A percentile compares a stretch with the other conserved stretches of the same genome.
Conservation (phyloP, 345 rosid genomes). For the Salix brachista region DNA sequence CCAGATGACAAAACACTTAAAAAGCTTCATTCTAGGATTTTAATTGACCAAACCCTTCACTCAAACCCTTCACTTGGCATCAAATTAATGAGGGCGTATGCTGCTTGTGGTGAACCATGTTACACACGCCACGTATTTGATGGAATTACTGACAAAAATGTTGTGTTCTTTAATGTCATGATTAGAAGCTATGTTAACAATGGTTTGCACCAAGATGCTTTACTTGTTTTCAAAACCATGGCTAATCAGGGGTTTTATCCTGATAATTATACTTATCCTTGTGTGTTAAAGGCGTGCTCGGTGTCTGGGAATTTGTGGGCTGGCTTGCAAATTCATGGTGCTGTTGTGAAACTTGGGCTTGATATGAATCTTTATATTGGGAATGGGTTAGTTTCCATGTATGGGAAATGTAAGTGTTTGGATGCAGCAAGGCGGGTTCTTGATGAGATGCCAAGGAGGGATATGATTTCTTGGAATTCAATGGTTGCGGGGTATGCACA, state of each 20-base stretch:
- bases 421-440: conserved; percentile 50
- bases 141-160: conserved; percentile 56
- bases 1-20: conserved; percentile 47
- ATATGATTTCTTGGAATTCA: conserved; percentile 78
- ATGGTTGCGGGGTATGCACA: conserved; percentile 63
- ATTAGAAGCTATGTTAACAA: conserved; percentile 68
- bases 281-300: conserved; percentile 72
- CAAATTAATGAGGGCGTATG: conserved; percentile 59
- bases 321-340: conserved; percentile 58
- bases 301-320: conserved; percentile 41
- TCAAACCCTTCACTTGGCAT: conserved; percentile 46
- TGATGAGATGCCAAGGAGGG: conserved; percentile 56
- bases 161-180: conserved; percentile 66
- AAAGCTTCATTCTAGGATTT: conserved; percentile 41
- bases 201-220: conserved; percentile 39
- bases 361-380: conserved; percentile 51
- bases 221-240: conserved; percentile 42
- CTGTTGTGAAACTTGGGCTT: conserved; percentile 48
- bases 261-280: conserved; percentile 66
- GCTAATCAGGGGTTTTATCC: conserved; percentile 36
- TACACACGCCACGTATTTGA: conserved; percentile 62
- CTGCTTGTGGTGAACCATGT: conserved; percentile 38
- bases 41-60: conserved; percentile 25
- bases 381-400: conserved; percentile 66
- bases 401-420: conserved; percentile 64